These are phyloP conservation scores for Hansenula anomala DNA, from an alignment of 1,139 yeast species.

Conservation along the genomic window DNA sequence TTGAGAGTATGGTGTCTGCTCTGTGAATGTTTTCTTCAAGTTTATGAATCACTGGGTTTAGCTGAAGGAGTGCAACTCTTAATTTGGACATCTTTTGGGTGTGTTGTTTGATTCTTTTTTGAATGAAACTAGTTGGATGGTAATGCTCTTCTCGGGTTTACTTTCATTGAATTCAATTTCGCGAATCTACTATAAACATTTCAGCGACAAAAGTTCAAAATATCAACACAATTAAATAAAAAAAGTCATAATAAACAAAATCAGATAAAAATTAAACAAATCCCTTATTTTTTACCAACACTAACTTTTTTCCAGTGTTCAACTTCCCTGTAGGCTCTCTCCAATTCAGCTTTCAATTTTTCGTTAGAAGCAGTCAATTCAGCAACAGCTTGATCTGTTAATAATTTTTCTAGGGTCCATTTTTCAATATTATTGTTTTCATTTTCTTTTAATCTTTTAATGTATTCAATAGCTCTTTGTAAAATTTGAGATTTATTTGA, in stretches of 20 bases:
- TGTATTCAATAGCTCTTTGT: constrained; percentile 84
- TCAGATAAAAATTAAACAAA: no score
- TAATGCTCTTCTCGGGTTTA: no score
- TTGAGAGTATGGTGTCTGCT: constrained; percentile 38
- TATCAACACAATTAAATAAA: background rate
- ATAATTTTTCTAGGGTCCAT: constrained; percentile 88
- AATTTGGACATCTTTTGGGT: constrained; percentile 13
- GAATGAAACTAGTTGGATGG: no score
- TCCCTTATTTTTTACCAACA: background rate
- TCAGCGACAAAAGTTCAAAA: background rate
- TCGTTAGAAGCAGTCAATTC: constrained; percentile 76
- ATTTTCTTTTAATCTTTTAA: constrained; percentile 80
- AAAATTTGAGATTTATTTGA: constrained; percentile 89
- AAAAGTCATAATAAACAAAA: no score
- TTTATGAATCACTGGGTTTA: constrained; percentile 62
- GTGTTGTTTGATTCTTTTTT: no score
- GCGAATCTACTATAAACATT: background rate
- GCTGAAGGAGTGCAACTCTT: constrained; percentile 63
- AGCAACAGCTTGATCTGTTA: constrained; percentile 86
- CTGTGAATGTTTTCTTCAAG: constrained; percentile 48
- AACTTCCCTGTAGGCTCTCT: constrained; percentile 89
- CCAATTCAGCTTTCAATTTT: constrained; percentile 72
- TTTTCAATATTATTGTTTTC: constrained; percentile 87
- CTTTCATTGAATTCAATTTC: no score
- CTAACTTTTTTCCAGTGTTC: constrained; percentile 64